These are phyloP conservation scores for Nakaseomyces sp. DNA, from an alignment of 1,139 yeast species.

Conservation along the genomic window DNA sequence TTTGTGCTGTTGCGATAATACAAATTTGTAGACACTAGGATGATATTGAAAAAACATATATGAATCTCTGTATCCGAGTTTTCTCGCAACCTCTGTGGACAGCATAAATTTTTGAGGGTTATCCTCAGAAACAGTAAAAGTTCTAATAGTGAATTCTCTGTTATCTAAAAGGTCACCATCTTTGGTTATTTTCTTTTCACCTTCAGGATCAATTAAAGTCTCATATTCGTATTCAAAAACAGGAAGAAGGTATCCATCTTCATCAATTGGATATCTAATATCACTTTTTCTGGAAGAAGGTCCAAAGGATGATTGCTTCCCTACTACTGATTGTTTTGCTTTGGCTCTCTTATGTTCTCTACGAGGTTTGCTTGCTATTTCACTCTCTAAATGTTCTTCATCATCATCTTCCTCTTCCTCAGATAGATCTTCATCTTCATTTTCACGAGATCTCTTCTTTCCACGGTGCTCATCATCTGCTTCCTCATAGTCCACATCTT, in stretches of 20 bases:
- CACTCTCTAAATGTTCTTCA: constrained; percentile 3
- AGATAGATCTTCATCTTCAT: constrained; percentile 18
- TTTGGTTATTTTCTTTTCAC: constrained; percentile 62
- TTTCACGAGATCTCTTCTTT: constrained; percentile 4
- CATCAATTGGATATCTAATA: constrained; percentile 29
- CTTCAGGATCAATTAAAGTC: constrained; percentile 73
- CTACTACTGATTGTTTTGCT: neutral
- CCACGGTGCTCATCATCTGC: constrained; percentile 17
- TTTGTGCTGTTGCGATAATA: constrained; percentile 70
- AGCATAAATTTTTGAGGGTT: constrained; percentile 78
- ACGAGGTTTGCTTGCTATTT: neutral
- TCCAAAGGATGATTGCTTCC: neutral
- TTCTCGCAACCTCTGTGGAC: constrained; percentile 91
- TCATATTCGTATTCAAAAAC: constrained; percentile 73
- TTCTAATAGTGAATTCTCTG: constrained; percentile 71
- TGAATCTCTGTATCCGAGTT: constrained; percentile 91
- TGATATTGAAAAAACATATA: constrained; percentile 86
- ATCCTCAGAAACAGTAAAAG: constrained; percentile 67
- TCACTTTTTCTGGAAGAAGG: neutral
- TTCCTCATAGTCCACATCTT: constrained; percentile 23
- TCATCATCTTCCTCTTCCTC: constrained; percentile 7
- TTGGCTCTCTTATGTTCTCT: constrained; percentile 2
- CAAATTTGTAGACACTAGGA: constrained; percentile 55
- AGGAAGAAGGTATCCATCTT: constrained; percentile 40
- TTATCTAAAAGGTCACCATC: constrained; percentile 66